A percentile compares a stretch with the other conserved stretches of the same genome.
phyloP scores from a whole-genome alignment of 176 grass and related monocot genomes.

The Musa acuminata region DNA sequence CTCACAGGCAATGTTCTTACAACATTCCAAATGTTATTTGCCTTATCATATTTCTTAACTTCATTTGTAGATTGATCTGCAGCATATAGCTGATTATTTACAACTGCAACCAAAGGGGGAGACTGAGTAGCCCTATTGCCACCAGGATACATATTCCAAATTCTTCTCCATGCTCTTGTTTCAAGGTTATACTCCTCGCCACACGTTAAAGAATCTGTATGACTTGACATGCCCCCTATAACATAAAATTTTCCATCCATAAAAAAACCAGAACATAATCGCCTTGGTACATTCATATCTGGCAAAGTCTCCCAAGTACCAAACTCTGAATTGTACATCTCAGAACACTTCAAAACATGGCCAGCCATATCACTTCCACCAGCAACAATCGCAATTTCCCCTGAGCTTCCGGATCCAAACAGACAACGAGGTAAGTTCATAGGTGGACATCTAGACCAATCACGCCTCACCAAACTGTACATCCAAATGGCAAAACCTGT shows the following conservation, averaged over 20 bases:
- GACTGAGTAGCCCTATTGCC: constrained; percentile 58
- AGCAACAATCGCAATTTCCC: constrained; percentile 68
- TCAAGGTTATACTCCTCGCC: constrained; percentile 68
- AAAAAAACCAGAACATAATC: constrained; percentile 69
- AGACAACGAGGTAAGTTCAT: constrained; percentile 74
- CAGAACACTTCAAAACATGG: constrained; percentile 50
- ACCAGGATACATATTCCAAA: constrained; percentile 59
- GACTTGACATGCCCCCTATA: constrained; percentile 57
- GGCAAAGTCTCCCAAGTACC: constrained; percentile 57
- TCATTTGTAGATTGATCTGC: constrained; percentile 55
- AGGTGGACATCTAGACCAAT: constrained; percentile 53
- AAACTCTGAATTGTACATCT: constrained; percentile 70
- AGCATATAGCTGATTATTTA: constrained; percentile 79
- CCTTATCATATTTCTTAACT: constrained; percentile 86
- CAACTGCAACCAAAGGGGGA: constrained; percentile 66
- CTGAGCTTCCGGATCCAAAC: constrained; percentile 59
- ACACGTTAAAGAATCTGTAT: constrained; percentile 56
- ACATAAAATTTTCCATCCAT: constrained; percentile 86
- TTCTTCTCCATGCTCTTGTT: constrained; percentile 71
- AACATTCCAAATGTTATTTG: constrained; percentile 65
- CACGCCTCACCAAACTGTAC: constrained; percentile 44
- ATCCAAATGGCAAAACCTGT: constrained; percentile 75
- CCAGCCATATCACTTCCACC: constrained; percentile 62
- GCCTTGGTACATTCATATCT: constrained; percentile 53
- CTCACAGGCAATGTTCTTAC: constrained; percentile 65